Evolutionary conservation across 495 filamentous ascomycete genomes (phyloP), one percentile per base, ranked within the genome.

Genomic region (Pyrenula massariospora): DNA sequence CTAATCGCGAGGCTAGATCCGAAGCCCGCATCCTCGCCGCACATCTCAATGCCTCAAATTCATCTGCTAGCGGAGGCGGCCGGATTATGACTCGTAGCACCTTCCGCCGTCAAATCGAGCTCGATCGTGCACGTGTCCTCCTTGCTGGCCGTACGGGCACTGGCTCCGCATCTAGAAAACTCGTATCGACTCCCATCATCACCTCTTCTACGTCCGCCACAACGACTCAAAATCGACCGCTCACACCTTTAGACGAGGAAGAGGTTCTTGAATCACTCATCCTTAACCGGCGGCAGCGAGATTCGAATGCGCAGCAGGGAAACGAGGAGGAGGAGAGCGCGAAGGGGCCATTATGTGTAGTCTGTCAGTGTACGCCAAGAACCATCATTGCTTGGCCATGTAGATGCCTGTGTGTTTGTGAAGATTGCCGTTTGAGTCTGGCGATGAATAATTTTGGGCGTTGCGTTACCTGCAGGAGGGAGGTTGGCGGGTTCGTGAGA

Each of bases 351-450:
- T 85, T 88, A 54, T 98, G 93, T 65, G 93, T 96, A 1, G 88
- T 98, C 2, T 98, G 93, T 64, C 93, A 97, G 65, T 81, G 81
- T 23, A 80, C 76, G n/a, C 87, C 91, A 19, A 79, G 93, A 22
- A 95, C 87, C 2, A 86, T 97, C 53, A 86, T 98, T 55, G 86
- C 95, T 2, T 97, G 94, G 94, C 93, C 93, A 1, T 98, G 93
- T 64, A 83, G 94, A 20, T 98, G 93, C 66, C 76, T 98, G 50
- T 91, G 88, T 58, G 74, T 96, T 22, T 97, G 93, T 64, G 93
- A 98, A 65, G 93, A 97, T 55, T 97, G 93, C 68, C 77, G 93
- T 20, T 86, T 98, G 22, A 89, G 86, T 54, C 78, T 98, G 25
- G 93, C 93, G 8, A 88, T 94, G 87, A 96, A 95, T 63, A 97